phyloP scores from a whole-genome alignment of 2,329 filamentous ascomycete genomes.

The Sphaerulina populicola region DNA sequence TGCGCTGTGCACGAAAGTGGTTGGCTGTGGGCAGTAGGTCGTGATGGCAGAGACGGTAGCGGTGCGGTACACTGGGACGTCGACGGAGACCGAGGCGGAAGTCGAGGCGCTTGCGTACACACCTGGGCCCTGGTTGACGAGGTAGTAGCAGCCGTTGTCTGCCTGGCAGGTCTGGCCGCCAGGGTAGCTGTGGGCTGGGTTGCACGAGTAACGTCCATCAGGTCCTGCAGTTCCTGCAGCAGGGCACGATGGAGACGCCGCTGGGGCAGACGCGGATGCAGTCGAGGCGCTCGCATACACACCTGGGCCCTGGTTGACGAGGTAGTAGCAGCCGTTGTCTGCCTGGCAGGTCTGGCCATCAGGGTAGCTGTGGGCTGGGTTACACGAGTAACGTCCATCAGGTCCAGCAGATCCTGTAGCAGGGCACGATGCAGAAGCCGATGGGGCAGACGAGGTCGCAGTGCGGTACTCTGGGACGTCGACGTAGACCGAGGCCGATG shows the following conservation, averaged over 20 bases:
- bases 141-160: conserved; percentile 5
- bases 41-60: conserved; percentile 55
- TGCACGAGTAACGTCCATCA: conserved; percentile 7
- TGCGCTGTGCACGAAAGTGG: conserved; percentile 54
- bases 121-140: neutral
- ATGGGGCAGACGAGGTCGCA: neutral
- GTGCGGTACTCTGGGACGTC: neutral
- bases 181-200: conserved; percentile 19
- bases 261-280: neutral
- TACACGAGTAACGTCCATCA: conserved; percentile 6
- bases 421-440: neutral
- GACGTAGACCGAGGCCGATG: neutral
- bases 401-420: neutral
- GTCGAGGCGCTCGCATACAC: neutral
- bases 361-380: conserved; percentile 19
- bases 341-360: conserved; percentile 15
- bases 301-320: neutral
- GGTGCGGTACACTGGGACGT: neutral
- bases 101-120: no score
- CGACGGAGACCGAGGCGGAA: neutral
- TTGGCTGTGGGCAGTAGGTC: conserved; percentile 64
- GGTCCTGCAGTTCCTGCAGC: neutral
- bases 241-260: neutral
- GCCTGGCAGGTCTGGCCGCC: conserved; percentile 15
- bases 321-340: conserved; percentile 5